phyloP scores from a whole-genome alignment of 768 basidiomycete species.

The Suillus subluteus region DNA sequence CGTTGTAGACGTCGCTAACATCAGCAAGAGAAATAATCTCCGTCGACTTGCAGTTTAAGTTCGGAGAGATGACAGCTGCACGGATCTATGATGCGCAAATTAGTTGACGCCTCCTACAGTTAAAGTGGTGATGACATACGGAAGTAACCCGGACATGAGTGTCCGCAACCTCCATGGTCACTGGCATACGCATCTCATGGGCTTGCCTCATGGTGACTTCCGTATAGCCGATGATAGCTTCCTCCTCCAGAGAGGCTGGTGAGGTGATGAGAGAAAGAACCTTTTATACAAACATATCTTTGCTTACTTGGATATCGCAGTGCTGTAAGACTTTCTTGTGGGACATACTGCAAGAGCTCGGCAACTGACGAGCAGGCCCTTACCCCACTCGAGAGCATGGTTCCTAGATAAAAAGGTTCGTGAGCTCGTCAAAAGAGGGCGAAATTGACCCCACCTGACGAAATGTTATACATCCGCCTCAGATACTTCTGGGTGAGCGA shows the following conservation, averaged over 20 bases:
- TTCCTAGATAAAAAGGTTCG: conserved; percentile 40
- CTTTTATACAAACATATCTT: not conserved
- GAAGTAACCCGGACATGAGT: conserved; percentile 81
- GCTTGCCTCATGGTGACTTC: conserved; percentile 71
- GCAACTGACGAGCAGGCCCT: conserved; percentile 64
- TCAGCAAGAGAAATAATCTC: conserved; percentile 82
- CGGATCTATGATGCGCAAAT: conserved; percentile 51
- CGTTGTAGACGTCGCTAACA: conserved; percentile 85
- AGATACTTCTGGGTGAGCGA: conserved; percentile 71
- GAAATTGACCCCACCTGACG: conserved; percentile 40
- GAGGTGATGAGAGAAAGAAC: conserved; percentile 12
- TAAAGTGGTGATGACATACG: conserved; percentile 43
- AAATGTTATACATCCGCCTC: conserved; percentile 75
- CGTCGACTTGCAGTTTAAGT: conserved; percentile 72
- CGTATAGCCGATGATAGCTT: conserved; percentile 52
- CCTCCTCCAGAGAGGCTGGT: conserved; percentile 65
- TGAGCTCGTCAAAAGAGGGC: conserved; percentile 5
- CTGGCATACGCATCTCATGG: conserved; percentile 71
- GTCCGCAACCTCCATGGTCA: conserved; percentile 64
- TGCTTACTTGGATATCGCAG: conserved; percentile 60
- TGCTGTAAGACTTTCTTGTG: conserved; percentile 47
- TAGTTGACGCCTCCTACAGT: not conserved
- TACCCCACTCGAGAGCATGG: conserved; percentile 53
- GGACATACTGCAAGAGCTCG: conserved; percentile 62
- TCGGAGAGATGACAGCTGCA: conserved; percentile 70